phyloP scores from a whole-genome alignment of 2,329 filamentous ascomycete genomes.

The Didymella sp. region DNA sequence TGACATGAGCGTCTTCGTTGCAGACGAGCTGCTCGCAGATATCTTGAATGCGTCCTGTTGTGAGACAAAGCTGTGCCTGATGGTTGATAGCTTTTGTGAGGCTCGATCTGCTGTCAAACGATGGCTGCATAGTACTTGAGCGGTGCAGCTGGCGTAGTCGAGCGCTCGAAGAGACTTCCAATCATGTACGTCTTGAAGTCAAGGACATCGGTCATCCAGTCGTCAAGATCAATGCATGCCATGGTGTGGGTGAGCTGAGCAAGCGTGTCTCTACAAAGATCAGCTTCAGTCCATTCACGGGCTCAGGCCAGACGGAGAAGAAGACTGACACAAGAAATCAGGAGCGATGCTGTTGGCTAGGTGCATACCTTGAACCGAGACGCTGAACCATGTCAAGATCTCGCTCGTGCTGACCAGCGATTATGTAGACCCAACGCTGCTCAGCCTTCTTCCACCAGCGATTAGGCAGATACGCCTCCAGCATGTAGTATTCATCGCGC shows the following conservation, averaged over 20 bases:
- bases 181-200: conserved; percentile 28
- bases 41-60: background rate
- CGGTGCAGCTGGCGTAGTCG: background rate
- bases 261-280: conserved; percentile 25
- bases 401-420: conserved; percentile 48
- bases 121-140: conserved; percentile 18
- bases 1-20: background rate
- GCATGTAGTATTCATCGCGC: conserved; percentile 65
- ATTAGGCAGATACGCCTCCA: conserved; percentile 64
- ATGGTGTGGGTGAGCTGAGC: conserved; percentile 26
- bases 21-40: background rate
- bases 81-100: background rate
- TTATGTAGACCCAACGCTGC: conserved; percentile 59
- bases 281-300: conserved; percentile 8
- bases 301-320: background rate
- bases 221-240: conserved; percentile 26
- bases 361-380: background rate
- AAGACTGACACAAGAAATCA: background rate
- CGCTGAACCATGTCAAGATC: conserved; percentile 43
- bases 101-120: conserved; percentile 2
- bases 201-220: conserved; percentile 29
- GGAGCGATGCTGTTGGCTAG: background rate
- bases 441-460: conserved; percentile 60
- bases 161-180: conserved; percentile 5
- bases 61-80: background rate